Percentiles rank a stretch among this genome's conserved stretches.
These are phyloP conservation scores for Emmonsia crescens DNA, from an alignment of 2,329 filamentous ascomycete species.

Conservation along the genomic window DNA sequence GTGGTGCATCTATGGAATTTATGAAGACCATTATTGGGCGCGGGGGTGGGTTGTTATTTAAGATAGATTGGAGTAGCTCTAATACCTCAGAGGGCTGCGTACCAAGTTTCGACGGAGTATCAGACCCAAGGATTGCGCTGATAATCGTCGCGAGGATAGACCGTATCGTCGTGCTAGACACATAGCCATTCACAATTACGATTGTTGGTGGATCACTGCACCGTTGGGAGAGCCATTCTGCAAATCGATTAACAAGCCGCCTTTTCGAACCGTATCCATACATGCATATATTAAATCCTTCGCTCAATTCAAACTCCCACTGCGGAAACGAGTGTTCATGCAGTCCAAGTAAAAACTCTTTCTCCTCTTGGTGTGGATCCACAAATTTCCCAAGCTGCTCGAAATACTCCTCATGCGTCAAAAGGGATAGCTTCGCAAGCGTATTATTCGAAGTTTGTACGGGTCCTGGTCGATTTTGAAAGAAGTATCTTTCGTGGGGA, in stretches of 20 bases:
- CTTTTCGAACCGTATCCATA: conserved; percentile 92
- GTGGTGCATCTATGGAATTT: conserved; percentile 74
- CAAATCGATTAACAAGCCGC: conserved; percentile 62
- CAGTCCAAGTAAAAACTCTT: conserved; percentile 59
- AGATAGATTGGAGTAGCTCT: conserved; percentile 51
- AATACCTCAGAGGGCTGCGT: conserved; percentile 60
- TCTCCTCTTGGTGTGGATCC: conserved; percentile 61
- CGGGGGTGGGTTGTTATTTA: conserved; percentile 39
- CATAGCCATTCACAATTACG: conserved; percentile 79
- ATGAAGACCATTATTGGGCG: conserved; percentile 56
- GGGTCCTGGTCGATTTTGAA: conserved; percentile 72
- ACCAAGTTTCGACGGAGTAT: conserved; percentile 41
- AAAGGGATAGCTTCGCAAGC: conserved; percentile 59
- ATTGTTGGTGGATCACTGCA: conserved; percentile 41
- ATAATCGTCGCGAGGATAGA: conserved; percentile 50
- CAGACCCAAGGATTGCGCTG: conserved; percentile 43
- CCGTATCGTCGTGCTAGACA: conserved; percentile 34
- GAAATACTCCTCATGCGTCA: conserved; percentile 91
- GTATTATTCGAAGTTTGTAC: conserved; percentile 81
- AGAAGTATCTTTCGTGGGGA: conserved; percentile 85
- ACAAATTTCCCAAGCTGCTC: conserved; percentile 50
- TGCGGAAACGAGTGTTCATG: conserved; percentile 78
- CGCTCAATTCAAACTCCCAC: conserved; percentile 80
- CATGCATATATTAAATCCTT: conserved; percentile 79
- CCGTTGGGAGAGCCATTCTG: conserved; percentile 52